Evolutionary conservation across 148 eudicot species (phyloP), one percentile per base, ranked within the genome.

Genomic region (Salicornia ramosissima): DNA sequence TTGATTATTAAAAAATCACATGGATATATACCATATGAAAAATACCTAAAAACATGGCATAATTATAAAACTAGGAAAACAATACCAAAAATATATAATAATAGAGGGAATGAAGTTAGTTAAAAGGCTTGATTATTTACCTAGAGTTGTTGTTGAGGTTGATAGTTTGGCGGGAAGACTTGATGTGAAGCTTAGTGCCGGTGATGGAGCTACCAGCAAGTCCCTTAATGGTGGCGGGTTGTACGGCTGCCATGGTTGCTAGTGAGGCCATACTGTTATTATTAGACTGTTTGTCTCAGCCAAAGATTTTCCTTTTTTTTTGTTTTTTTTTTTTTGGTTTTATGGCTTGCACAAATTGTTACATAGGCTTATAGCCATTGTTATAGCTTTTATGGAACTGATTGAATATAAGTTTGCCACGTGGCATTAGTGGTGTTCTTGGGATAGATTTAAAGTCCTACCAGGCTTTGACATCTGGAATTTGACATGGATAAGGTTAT

Each of bases 161-260:
- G 46, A 81, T 49, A 45, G 47, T 68, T 19, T 53, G 75, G 33
- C 85, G 81, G 25, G 87, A 54, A 7, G 96, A 84, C 82, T 74
- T 89, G 80, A 86, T 19, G 61, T 70, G 73, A 71, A 89, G 88
- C 83, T 83, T 89, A 61, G 91, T 87, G 14, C 94, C 94, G 45
- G 88, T 24, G 58, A 91, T 64, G 53, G 99, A 95, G 80, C 99
- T 95, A 68, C 99, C 94, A 28, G 87, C 84, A 46, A 93, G 86
- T 68, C 98, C 90, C 79, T 86, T 92, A 6, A 90, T 78, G 80
- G 80, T 52, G 64, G 87, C 28, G 66, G 94, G 89, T 61, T 89
- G 91, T 15, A 86, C 87, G 13, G 87, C 82, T 51, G 91, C 84
- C 75, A 88, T 74, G 72, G 86, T 92, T 81, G 96, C 90, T 52